Evolutionary conservation across 108 stramenopile species (phyloP), one percentile per base, ranked within the genome.

Genomic region (Cyclotella cryptica): DNA sequence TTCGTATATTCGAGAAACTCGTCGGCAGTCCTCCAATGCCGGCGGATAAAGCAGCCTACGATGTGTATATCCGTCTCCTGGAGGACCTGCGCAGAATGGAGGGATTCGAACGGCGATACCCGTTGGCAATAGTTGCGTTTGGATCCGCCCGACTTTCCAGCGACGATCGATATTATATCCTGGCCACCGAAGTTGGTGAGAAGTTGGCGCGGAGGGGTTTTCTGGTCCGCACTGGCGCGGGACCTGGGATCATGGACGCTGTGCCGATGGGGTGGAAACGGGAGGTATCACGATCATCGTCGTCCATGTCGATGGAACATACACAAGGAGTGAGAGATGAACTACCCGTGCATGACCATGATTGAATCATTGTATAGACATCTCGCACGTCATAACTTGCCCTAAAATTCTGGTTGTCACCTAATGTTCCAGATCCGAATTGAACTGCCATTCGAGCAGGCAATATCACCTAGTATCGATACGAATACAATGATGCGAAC

Each of bases 191-290:
- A 26, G 47, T 79, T 26, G 78, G 78, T 21, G 64, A 53, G 62
- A 72, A 26, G 17, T 39, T 79, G 52, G 78, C 71, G 3, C 24
- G 18, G 18, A 54, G 64, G 51, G 78, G 78, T 19, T 66, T 26
- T 47, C 41, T 66, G 7, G 71, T 79, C 26, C 21, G 78, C 14
- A 79, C 78, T 35, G 78, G 78, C 18, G 78, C 62, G 5, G 74
- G 74, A 35, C 71, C 71, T 27, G 78, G 78, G 7, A 79, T 72
- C 17, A 79, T 79, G 78, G 78, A 79, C 30, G 78, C 78, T 1
- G 78, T 79, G 26, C 78, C 78, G 11, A 19, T 28, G 10, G 78
- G 78, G 1, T 79, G 26, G 46, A 79, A 79, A 28, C 47, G 42
- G 11, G 66, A 68, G 66, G 27, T 59, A 17, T 39, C 24, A 15